Evolutionary conservation across 306 rosid species (phyloP).

Genomic region (Abrus pulchellus): DNA sequence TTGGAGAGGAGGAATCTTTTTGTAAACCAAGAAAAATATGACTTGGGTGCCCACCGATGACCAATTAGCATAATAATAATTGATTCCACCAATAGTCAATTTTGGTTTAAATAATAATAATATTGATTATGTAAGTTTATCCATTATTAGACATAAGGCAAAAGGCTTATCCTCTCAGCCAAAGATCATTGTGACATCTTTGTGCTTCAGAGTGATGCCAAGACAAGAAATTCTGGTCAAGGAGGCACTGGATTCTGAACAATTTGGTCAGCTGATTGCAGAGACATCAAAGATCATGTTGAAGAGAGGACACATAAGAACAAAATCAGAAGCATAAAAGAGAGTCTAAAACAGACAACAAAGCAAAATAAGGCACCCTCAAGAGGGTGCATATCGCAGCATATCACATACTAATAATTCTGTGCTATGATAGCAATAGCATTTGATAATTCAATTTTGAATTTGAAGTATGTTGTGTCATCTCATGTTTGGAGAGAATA

Average conservation of each 20-base stretch:
- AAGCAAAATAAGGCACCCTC: conserved; percentile 35
- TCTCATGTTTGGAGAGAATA: conserved; percentile 32
- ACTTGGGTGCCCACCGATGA: conserved; percentile 31
- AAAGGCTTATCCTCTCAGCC: conserved; percentile 39
- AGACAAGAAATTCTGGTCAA: conserved; percentile 59
- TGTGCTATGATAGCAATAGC: conserved; percentile 43
- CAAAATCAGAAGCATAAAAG: conserved; percentile 47
- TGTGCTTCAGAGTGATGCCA: conserved; percentile 25
- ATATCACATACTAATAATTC: conserved; percentile 47
- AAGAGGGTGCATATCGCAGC: conserved; percentile 62
- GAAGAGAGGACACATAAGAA: conserved; percentile 42
- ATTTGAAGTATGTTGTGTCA: conserved; percentile 19
- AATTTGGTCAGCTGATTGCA: conserved; percentile 47
- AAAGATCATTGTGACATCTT: conserved; percentile 36
- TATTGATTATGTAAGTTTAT: conserved; percentile 40
- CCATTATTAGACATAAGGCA: conserved; percentile 42
- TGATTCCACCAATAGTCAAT: conserved; percentile 8
- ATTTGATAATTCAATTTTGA: conserved; percentile 20
- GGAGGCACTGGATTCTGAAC: conserved; percentile 49
- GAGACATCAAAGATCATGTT: conserved; percentile 39
- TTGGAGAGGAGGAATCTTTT: conserved; percentile 40
- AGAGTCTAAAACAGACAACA: conserved; percentile 44
- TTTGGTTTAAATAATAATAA: conserved; percentile 9
- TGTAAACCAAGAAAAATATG: not conserved
- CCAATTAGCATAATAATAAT: conserved; percentile 38